Conservation (phyloP, 192 early-diverging fungal species). For the Backusella tuberculispora region DNA sequence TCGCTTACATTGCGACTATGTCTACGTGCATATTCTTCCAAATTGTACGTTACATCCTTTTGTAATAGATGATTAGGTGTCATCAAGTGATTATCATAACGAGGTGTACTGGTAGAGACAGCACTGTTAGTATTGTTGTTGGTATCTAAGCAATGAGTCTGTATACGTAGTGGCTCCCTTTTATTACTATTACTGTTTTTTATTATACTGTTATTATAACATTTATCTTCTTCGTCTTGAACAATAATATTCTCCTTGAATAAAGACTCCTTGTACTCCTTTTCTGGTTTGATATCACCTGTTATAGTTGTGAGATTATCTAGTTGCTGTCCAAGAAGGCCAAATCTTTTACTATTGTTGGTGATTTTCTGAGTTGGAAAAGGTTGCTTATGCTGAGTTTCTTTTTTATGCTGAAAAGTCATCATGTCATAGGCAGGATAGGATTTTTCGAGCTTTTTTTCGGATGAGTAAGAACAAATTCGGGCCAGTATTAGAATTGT, state of each 20-base stretch:
- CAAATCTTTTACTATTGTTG: background rate
- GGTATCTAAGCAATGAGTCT: background rate
- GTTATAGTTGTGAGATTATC: background rate
- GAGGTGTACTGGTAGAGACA: too few relatives aligned
- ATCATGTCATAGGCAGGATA: conserved; percentile 5
- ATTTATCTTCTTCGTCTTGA: background rate
- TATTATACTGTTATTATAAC: too few relatives aligned
- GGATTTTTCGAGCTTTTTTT: conserved; percentile 13
- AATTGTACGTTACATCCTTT: background rate
- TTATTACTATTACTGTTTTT: background rate
- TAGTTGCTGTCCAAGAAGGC: conserved; percentile 1
- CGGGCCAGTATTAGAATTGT: conserved; percentile 19
- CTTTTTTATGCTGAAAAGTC: background rate
- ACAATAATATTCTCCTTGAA: background rate
- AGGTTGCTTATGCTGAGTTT: conserved; percentile 4
- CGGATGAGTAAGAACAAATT: conserved; percentile 15
- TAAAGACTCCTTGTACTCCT: conserved; percentile 13
- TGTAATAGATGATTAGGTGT: background rate
- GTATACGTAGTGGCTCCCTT: conserved; percentile 2
- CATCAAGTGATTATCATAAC: background rate
- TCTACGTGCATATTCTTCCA: background rate
- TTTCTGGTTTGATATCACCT: conserved; percentile 1
- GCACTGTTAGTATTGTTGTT: background rate
- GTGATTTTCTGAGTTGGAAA: conserved; percentile 5
- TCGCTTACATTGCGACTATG: background rate